Evolutionary conservation across 371 early-diverging fungal genomes (phyloP).

Genomic region (Mucor piriformis): DNA sequence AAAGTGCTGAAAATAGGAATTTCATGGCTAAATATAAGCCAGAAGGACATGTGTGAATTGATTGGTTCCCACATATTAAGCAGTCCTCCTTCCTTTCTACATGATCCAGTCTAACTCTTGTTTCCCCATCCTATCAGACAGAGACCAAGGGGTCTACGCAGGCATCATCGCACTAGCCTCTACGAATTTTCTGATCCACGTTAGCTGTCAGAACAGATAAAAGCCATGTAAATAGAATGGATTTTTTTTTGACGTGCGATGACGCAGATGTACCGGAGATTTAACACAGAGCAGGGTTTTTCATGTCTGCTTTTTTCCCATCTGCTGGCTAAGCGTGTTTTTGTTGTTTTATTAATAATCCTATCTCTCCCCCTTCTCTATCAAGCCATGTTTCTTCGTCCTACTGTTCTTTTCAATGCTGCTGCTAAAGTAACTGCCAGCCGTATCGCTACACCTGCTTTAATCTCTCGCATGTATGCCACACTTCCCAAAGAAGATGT

Average conservation of each 20-base stretch:
- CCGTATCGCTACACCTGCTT: conserved; percentile 21
- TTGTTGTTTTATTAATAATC: background rate
- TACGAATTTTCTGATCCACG: no score
- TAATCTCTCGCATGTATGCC: conserved; percentile 56
- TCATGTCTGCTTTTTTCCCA: background rate
- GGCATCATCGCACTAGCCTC: no score
- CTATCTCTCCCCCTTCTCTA: background rate
- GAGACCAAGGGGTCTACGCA: no score
- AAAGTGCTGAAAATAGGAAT: background rate
- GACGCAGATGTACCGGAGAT: no score
- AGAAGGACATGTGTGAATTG: no score
- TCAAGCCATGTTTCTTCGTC: conserved; percentile 28
- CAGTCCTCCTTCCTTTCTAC: no score
- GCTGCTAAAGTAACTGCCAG: conserved; percentile 28
- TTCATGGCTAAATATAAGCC: no score
- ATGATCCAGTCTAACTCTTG: no score
- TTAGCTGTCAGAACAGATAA: no score
- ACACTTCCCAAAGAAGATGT: conserved; percentile 56
- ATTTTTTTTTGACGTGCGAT: no score
- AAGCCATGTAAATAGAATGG: no score
- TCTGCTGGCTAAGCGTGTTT: background rate
- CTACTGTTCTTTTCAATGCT: conserved; percentile 42
- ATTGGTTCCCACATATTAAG: background rate
- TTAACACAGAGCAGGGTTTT: background rate
- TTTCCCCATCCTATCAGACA: no score